Evolutionary conservation across 306 rosid species (phyloP), one percentile per base, ranked within the genome.

Genomic region (Comarum palustre): DNA sequence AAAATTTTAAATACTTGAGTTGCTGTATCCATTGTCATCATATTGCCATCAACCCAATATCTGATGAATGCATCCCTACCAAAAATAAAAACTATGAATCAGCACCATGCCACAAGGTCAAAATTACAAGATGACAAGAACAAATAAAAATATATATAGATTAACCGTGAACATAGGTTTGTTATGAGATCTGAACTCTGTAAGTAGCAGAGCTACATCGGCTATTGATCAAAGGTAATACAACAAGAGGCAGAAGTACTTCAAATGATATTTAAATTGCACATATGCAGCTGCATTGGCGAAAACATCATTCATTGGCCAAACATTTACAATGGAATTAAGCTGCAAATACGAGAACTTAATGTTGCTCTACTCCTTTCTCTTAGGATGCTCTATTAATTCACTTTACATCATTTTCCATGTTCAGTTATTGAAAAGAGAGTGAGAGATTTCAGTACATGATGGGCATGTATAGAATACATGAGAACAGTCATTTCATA

Each of bases 1-100:
- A 93, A 78, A 85, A 93, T 86, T 60, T 68, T 82, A 83, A 31
- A 93, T 65, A 93, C 83, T 78, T 90, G 94, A 73, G 97, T 86
- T 54, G 90, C 89, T 45, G 83, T 77, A 77, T 93, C 96, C 90
- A 81, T 83, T 10, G 93, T 89, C 87, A 93, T 73, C 94, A 89
- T 76, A 79, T 93, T 91, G 51, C 90, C 96, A 72, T 84, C 86
- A 62, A 91, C 72, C 98, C 97, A 93, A 79, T 87, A 91, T 79
- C 84, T 87, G 74, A 89, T 52, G 78, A 93, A 90, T 61, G 85
- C 87, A 68, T 87, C 85, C 90, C 98, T 93, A 58, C 32, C 81
- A 68, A 54, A 27, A 39, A 29, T 29, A 36, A 36, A 51, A n/a
- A 55, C 8, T 31, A 47, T 48, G 2, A 46, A 38, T 32, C 22